phyloP scores from a whole-genome alignment of 768 basidiomycete genomes.

The Daedaleopsis nitida region DNA sequence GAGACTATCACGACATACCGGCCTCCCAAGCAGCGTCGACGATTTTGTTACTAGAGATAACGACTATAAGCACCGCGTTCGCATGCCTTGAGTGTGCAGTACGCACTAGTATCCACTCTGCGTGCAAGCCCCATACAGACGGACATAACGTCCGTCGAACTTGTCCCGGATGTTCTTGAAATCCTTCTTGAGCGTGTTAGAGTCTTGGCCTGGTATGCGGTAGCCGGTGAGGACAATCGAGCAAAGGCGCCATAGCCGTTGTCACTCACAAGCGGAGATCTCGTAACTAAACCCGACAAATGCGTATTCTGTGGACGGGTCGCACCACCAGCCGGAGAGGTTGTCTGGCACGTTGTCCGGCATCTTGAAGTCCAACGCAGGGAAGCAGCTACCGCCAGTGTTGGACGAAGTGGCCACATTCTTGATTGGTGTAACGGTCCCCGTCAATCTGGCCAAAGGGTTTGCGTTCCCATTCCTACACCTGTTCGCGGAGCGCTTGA shows the following conservation, averaged over 20 bases:
- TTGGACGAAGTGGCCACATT: no score
- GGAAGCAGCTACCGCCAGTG: background rate
- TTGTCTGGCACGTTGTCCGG: constrained; percentile 47
- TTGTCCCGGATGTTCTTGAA: constrained; percentile 60
- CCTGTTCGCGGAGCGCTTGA: no score
- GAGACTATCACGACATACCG: background rate
- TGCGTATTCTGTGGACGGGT: constrained; percentile 62
- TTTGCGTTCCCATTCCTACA: no score
- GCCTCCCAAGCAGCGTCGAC: constrained; percentile 70
- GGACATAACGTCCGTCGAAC: constrained; percentile 69
- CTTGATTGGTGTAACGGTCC: no score
- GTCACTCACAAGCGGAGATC: constrained; percentile 57
- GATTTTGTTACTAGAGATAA: constrained; percentile 50
- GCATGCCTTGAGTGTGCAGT: background rate
- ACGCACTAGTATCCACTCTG: constrained; percentile 40
- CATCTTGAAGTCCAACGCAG: constrained; percentile 51
- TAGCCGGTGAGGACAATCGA: no score
- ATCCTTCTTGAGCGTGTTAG: constrained; percentile 48
- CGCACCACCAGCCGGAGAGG: constrained; percentile 52
- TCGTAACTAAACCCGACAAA: constrained; percentile 82
- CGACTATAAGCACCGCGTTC: background rate
- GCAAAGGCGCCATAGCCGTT: background rate
- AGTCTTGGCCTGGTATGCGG: constrained; percentile 55
- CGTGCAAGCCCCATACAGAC: constrained; percentile 43
- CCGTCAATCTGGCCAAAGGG: no score